These are phyloP conservation scores for Cladochytrium replicatum DNA, from an alignment of 192 early-diverging fungal genomes.

Conservation along the genomic window DNA sequence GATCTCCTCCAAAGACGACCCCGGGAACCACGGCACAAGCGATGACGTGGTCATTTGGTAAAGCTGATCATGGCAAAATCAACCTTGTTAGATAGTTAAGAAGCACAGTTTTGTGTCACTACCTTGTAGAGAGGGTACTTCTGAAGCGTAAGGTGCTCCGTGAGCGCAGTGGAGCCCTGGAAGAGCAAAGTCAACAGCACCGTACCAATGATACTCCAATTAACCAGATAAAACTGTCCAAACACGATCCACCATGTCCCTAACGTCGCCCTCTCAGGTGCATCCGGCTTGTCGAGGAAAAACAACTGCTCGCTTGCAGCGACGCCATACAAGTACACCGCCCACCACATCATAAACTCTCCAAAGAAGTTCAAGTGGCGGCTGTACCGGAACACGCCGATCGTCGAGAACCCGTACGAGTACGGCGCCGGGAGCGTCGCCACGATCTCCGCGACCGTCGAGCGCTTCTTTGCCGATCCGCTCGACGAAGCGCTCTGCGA, in stretches of 20 bases:
- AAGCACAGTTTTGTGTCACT: no score
- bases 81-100: no score
- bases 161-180: slow-evolving; percentile 40
- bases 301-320: no score
- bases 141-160: slow-evolving; percentile 38
- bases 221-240: slow-evolving; percentile 1
- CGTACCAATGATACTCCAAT: slow-evolving; percentile 35
- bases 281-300: no score
- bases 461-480: no score
- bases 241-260: slow-evolving; percentile 20
- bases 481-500: no score
- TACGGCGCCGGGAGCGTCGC: slow-evolving; percentile 20
- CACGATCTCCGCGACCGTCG: slow-evolving; percentile 1
- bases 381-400: slow-evolving; percentile 61
- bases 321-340: slow-evolving; percentile 48
- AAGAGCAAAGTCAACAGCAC: slow-evolving; percentile 55
- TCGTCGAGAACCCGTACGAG: slow-evolving; percentile 57
- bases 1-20: no score
- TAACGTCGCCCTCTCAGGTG: slow-evolving; percentile 4
- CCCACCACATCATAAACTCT: slow-evolving; percentile 45
- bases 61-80: no score
- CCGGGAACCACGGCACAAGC: no score
- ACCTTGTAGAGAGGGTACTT: slow-evolving; percentile 75
- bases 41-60: no score
- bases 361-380: slow-evolving; percentile 83